These are phyloP conservation scores for Pogostemon cablin DNA, from an alignment of 257 asterid species.

Conservation along the genomic window DNA sequence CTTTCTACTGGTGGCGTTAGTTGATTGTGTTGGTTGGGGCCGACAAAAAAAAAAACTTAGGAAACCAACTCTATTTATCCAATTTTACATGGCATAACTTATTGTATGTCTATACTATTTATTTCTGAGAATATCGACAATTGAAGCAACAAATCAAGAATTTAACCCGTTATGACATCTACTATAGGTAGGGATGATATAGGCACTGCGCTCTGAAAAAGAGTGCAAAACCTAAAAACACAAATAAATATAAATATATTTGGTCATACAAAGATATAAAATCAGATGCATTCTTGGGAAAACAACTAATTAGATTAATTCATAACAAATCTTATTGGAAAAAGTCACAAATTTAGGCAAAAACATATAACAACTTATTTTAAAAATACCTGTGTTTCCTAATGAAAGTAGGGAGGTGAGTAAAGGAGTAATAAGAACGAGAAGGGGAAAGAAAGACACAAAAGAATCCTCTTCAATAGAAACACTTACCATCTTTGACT, in stretches of 20 bases:
- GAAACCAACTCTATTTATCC: conserved; percentile 5
- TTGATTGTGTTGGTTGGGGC: background rate
- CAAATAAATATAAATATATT: conserved; percentile 5
- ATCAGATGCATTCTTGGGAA: conserved; percentile 10
- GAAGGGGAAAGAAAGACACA: conserved; percentile 23
- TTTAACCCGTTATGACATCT: too few species aligned
- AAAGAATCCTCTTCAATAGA: conserved; percentile 33
- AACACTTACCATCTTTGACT: conserved; percentile 49
- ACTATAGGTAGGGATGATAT: background rate
- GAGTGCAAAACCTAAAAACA: conserved; percentile 20
- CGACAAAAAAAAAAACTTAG: background rate
- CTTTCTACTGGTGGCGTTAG: background rate
- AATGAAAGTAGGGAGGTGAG: background rate
- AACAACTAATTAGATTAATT: conserved; percentile 9
- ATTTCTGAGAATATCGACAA: conserved; percentile 4
- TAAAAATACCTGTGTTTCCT: background rate
- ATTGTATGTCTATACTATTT: background rate
- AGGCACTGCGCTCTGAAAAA: background rate
- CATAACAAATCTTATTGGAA: background rate
- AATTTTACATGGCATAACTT: too few species aligned
- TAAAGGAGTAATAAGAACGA: conserved; percentile 16
- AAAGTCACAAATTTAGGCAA: conserved; percentile 1
- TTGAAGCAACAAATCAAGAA: background rate
- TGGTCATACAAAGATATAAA: conserved; percentile 7
- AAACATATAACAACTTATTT: background rate